phyloP scores from a whole-genome alignment of 2,329 filamentous ascomycete species.

The Trichoderma asperellum region DNA sequence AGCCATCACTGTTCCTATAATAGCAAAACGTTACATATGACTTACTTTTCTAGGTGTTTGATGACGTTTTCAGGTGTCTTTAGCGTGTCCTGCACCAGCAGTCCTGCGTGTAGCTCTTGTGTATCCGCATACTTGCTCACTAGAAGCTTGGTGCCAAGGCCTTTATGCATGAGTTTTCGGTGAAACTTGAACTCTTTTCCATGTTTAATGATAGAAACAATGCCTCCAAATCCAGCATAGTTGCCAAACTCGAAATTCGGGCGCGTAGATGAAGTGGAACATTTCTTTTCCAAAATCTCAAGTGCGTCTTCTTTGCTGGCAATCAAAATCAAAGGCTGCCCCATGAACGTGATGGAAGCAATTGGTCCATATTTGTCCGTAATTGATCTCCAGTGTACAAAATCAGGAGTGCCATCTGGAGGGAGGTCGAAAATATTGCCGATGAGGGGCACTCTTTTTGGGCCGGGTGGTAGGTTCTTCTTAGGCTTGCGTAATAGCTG shows the following conservation, averaged over 20 bases:
- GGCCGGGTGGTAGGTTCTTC: constrained; percentile 35
- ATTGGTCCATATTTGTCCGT: constrained; percentile 39
- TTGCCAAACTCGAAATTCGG: constrained; percentile 6
- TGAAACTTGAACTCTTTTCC: not conserved
- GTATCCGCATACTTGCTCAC: not conserved
- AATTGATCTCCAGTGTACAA: constrained; percentile 41
- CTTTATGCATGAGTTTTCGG: constrained; percentile 19
- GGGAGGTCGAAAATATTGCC: constrained; percentile 53
- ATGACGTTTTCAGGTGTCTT: not conserved
- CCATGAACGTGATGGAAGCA: constrained; percentile 32
- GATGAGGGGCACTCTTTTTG: constrained; percentile 44
- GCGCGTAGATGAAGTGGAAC: constrained; percentile 33
- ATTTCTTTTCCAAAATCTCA: constrained; percentile 44
- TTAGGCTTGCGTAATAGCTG: not conserved
- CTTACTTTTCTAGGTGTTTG: constrained; percentile 14
- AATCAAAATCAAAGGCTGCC: constrained; percentile 46
- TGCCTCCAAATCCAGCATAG: not conserved
- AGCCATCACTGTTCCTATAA: too few species aligned
- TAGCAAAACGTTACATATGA: not conserved
- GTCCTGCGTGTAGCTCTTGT: constrained; percentile 5
- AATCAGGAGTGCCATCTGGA: constrained; percentile 36
- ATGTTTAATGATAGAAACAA: not conserved
- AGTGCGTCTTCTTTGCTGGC: constrained; percentile 42
- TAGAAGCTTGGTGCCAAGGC: not conserved
- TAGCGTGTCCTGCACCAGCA: constrained; percentile 1